phyloP scores from a whole-genome alignment of 306 rosid species.

The Trifolium dubium region DNA sequence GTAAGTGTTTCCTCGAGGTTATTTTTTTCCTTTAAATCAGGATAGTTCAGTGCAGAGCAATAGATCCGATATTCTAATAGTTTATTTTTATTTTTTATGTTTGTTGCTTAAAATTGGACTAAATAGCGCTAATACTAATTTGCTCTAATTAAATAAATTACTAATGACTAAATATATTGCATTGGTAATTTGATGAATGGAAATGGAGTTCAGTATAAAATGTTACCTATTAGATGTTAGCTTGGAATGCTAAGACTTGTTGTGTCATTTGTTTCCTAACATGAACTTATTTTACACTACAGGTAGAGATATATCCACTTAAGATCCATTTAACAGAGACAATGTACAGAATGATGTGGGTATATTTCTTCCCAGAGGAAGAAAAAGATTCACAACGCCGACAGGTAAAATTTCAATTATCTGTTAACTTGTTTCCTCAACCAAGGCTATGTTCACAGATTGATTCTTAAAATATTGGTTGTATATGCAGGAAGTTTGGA shows the following conservation, averaged over 20 bases:
- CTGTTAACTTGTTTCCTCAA: constrained; percentile 17
- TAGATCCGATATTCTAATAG: neutral
- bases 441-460: constrained; percentile 32
- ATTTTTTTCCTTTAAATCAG: constrained; percentile 1
- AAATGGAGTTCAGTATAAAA: constrained; percentile 4
- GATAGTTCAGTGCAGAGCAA: constrained; percentile 15
- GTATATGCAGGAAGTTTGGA: constrained; percentile 88
- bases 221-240: constrained; percentile 30
- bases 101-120: neutral
- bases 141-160: constrained; percentile 11
- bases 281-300: constrained; percentile 36
- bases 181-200: neutral
- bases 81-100: neutral
- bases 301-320: constrained; percentile 94
- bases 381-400: constrained; percentile 85
- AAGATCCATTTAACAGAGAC: constrained; percentile 93
- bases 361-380: constrained; percentile 87
- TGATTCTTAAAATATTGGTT: constrained; percentile 35
- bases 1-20: constrained; percentile 49
- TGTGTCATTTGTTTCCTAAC: constrained; percentile 44
- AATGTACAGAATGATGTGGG: constrained; percentile 98
- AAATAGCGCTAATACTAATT: neutral
- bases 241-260: constrained; percentile 21
- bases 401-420: constrained; percentile 58
- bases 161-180: neutral